Conservation (phyloP, 75 land plant genomes). For the Pinus taeda region DNA sequence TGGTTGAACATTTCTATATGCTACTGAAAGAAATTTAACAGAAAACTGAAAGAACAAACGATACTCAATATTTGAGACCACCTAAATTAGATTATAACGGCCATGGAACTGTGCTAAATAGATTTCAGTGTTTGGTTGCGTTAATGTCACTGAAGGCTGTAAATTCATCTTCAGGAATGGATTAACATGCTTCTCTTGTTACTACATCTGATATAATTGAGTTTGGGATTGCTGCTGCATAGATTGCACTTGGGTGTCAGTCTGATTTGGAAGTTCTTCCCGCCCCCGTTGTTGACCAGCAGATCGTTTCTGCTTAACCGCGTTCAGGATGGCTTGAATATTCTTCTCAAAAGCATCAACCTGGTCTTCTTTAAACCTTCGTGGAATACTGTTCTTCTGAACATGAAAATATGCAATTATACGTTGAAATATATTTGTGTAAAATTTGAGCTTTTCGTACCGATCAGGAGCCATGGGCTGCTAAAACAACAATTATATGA, state of each 20-base stretch:
- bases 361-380: conserved; percentile 58
- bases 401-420: conserved; percentile 39
- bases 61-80: no score
- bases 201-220: no score
- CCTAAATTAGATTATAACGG: no score
- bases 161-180: conserved; percentile 44
- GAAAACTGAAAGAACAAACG: no score
- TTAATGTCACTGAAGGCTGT: conserved; percentile 1
- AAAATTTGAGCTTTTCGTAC: conserved; percentile 48
- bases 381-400: conserved; percentile 41
- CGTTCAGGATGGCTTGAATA: background rate
- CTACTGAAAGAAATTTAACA: no score
- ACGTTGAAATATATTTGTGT: conserved; percentile 57
- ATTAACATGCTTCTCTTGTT: conserved; percentile 36
- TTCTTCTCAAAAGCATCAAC: conserved; percentile 69
- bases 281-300: conserved; percentile 43
- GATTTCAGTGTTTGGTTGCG: no score
- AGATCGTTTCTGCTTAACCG: conserved; percentile 44
- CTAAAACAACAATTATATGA: background rate
- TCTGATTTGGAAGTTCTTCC: conserved; percentile 28
- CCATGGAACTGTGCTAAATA: no score
- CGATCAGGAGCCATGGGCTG: conserved; percentile 37
- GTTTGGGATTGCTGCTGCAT: background rate
- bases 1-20: no score
- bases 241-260: conserved; percentile 10